Percentiles rank a stretch among this genome's conserved stretches.
Conservation (phyloP, 257 asterid species). For the Henckelia pumila region DNA sequence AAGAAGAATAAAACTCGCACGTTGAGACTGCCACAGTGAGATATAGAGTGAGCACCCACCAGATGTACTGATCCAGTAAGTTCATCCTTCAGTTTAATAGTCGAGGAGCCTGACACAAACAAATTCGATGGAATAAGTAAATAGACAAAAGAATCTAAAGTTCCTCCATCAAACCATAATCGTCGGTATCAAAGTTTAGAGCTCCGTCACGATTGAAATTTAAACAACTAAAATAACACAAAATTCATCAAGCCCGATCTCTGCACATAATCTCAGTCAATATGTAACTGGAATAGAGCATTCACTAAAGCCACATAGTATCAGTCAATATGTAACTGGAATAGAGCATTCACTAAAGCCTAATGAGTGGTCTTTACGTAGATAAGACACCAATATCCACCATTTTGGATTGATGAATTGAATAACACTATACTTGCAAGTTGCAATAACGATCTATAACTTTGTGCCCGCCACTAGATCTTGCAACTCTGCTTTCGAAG, state of each 20-base stretch:
- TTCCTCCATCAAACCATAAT: background rate
- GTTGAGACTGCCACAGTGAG: constrained; percentile 36
- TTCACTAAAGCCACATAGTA: background rate
- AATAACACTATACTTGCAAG: background rate
- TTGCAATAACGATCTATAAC: background rate
- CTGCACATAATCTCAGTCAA: background rate
- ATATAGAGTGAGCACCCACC: constrained; percentile 89
- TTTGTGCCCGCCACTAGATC: background rate
- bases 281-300: background rate
- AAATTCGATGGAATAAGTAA: constrained; percentile 4
- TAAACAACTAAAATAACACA: background rate
- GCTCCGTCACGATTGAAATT: background rate
- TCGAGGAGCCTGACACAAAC: constrained; percentile 73
- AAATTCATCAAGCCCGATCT: background rate
- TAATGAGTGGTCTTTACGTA: background rate
- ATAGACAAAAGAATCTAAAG: constrained; percentile 2
- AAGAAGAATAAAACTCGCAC: constrained; percentile 34
- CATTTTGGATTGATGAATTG: background rate
- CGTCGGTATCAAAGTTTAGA: background rate
- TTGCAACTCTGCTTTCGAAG: background rate
- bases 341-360: background rate
- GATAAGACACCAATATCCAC: background rate
- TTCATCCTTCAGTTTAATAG: constrained; percentile 88
- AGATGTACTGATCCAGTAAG: constrained; percentile 97
- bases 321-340: background rate